Base-by-base conservation (phyloP, 2,329 filamentous ascomycete species). In the Claviceps pazoutovae region DNA sequence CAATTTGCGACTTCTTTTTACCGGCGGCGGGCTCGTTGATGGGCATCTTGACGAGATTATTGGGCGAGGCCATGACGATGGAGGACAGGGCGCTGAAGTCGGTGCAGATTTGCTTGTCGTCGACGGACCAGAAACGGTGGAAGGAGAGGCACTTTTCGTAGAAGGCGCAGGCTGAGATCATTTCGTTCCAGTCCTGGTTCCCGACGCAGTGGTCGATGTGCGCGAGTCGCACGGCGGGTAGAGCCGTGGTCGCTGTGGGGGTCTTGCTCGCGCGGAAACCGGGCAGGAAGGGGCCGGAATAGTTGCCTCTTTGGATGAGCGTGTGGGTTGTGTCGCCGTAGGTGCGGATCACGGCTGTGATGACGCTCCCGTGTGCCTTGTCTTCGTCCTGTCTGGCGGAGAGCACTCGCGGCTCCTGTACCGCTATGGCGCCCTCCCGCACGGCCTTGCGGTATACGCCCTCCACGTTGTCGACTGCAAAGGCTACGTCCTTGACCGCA, bases 321-420 rank as follows among this genome's bases (percentile, higher is more conserved):
- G 91, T 95, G 70, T 97, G 91, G 1, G 88, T 95, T 13, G 91
- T 96, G 70, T 97, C 88, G 58, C 91, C 91, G 64, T 96, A 97
- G 5, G 91, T 96, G 68, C 80, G 79, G 64, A 97, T 91, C 9
- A 86, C 84, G 39, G 89, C 91, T 21, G 82, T 79, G 52, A 78
- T 77, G 49, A 95, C 80, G 51, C 76, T 72, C 36, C 88, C 88
- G 59, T 77, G 64, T 54, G 82, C 67, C 54, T 82, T 73, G 63
- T 86, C 82, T 48, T 66, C 66, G 39, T 2, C 38, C 14, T 8
- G 38, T 17, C 21, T 21, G 42, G 17, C 42, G 13, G 17, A 23
- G 21, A 70, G 56, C 5, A 68, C 70, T 30, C 66, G 68, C 0
- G 88, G 88, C 21, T 74, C 67, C 57, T 80, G 74, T 17, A 94